Evolutionary conservation across 371 early-diverging fungal genomes (phyloP), one percentile per base, ranked within the genome.

Genomic region (Mucor lusitanicus): DNA sequence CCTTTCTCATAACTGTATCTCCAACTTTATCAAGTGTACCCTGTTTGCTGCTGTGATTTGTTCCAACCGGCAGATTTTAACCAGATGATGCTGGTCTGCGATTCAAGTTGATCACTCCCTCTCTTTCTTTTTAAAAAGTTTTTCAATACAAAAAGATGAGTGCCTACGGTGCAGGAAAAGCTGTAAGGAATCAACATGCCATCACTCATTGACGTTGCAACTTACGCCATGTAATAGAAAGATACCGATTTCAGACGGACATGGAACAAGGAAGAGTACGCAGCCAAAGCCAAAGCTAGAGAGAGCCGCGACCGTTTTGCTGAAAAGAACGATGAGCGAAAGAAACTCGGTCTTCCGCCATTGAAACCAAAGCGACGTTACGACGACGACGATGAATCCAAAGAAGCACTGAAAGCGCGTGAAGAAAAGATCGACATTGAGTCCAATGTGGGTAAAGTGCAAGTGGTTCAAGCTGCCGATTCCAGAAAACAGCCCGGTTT

Each of bases 401-500:
- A 76, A 19, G 72, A 76, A 58, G 40, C 73, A 12, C 59, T 84
- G 59, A 76, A 71, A 25, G 63, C 61, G 54, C 78, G 84, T 37
- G 81, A 90, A 32, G 85, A 84, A 42, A 79, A 82, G 40, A 64
- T 95, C 9, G 85, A 90, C 56, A 77, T 97, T 0, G 91, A 90
- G 32, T 77, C 84, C 11, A 90, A 89, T 67, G 79, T 97, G 7
- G 94, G 94, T 67, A 95, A 94, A 72, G 88, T 89, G 0, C 91
- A 92, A 70, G 89, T 96, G 12, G 93, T 95, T 3, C 87, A 90
- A 67, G 68, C 82, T 11, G 86, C 84, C 6, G 78, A 75, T 12
- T 62, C 79, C 0, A 71, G 79, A 50, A 84, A 87, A 59, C 94
- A 95, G 74, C 95, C 96, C 1, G 97, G 97, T 15, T 97, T 91